Evolutionary conservation across 2,329 filamentous ascomycete genomes (phyloP).

Genomic region (Onygena corvina): DNA sequence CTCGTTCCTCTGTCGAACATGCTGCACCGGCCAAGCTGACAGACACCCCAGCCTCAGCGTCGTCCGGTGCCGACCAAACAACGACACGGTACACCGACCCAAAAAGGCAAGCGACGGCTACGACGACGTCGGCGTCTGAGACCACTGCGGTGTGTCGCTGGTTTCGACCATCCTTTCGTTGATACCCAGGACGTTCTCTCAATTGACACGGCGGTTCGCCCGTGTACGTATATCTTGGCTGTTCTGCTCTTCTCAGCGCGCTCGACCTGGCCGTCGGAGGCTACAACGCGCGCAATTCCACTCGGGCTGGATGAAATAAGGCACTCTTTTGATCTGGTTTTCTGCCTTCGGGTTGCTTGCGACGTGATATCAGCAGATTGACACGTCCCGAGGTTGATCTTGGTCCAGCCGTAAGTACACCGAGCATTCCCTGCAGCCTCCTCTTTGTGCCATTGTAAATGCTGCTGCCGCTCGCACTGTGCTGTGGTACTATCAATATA

Average conservation of each 20-base stretch:
- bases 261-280: constrained; percentile 11
- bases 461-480: too few species aligned
- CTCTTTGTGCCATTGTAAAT: too few species aligned
- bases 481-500: too few species aligned
- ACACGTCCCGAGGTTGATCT: constrained; percentile 1
- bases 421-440: too few species aligned
- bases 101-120: background rate
- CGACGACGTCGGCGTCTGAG: background rate
- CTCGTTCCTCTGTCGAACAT: constrained; percentile 12
- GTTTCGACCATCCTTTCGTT: constrained; percentile 11
- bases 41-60: constrained; percentile 2
- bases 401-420: too few species aligned
- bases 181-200: background rate
- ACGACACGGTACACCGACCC: constrained; percentile 7
- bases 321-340: background rate
- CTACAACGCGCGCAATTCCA: background rate
- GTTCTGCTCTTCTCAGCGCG: constrained; percentile 1
- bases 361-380: constrained; percentile 5
- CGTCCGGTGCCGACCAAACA: constrained; percentile 4
- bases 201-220: background rate
- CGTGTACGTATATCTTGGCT: background rate
- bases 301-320: constrained; percentile 2
- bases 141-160: constrained; percentile 10
- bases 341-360: too few species aligned
- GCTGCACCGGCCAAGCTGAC: constrained; percentile 13